These are phyloP conservation scores for Pleomassaria siparia DNA, from an alignment of 2,329 filamentous ascomycete genomes.

Conservation along the genomic window DNA sequence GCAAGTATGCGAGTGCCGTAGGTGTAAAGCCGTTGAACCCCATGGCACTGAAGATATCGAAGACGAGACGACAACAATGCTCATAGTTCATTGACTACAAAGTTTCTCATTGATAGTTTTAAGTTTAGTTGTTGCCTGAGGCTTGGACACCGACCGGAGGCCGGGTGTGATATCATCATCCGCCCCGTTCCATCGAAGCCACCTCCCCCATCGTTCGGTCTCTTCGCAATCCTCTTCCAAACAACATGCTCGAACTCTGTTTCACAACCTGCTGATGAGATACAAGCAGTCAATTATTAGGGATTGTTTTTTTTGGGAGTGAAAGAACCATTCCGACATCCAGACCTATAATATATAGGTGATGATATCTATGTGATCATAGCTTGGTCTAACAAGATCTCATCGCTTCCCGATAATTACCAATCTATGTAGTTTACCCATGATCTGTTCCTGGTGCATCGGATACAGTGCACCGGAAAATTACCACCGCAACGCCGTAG, in stretches of 20 bases:
- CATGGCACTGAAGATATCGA: not conserved
- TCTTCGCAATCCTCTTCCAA: no score
- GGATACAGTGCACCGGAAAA: not conserved
- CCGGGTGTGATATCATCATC: not conserved
- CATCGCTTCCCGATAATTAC: no score
- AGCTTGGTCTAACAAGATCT: no score
- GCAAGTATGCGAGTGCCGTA: slow-evolving; percentile 1
- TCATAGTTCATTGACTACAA: not conserved
- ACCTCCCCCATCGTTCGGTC: not conserved
- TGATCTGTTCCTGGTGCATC: not conserved
- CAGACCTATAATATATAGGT: no score
- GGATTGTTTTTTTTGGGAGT: no score
- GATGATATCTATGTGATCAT: no score
- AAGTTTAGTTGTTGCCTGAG: slow-evolving; percentile 2
- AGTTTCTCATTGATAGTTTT: not conserved
- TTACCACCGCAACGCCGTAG: no score
- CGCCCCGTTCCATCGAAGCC: not conserved
- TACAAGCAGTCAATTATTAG: no score
- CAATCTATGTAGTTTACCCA: not conserved
- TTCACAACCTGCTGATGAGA: no score
- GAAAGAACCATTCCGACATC: no score
- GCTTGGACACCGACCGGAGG: not conserved
- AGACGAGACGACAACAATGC: not conserved
- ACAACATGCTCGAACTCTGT: no score
- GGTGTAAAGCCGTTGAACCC: slow-evolving; percentile 1